Evolutionary conservation across 129 eudicot genomes (phyloP).

Genomic region (Flaveria bidentis): DNA sequence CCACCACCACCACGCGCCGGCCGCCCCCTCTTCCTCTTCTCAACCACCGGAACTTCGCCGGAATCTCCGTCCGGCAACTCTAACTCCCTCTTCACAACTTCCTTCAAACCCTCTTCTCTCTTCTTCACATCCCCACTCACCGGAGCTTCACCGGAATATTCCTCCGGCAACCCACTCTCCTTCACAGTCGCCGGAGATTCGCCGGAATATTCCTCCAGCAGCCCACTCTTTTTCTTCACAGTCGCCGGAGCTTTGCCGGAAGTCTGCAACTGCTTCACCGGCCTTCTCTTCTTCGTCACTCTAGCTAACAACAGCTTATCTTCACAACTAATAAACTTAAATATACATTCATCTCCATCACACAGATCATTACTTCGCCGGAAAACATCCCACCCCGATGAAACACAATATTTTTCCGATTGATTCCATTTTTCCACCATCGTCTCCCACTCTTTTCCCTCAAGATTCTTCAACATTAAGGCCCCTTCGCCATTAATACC

Average conservation of each 20-base stretch:
- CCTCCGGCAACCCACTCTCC: background rate
- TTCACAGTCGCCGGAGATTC: background rate
- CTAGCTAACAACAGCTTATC: slow-evolving; percentile 21
- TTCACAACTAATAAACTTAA: slow-evolving; percentile 23
- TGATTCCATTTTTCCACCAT: background rate
- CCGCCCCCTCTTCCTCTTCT: background rate
- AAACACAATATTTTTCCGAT: background rate
- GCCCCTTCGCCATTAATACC: slow-evolving; percentile 1
- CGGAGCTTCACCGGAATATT: background rate
- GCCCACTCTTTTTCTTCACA: background rate
- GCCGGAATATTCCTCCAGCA: background rate
- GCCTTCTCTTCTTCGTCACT: slow-evolving; percentile 16
- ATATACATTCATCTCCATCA: slow-evolving; percentile 31
- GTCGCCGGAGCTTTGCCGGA: background rate
- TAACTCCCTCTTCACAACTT: background rate
- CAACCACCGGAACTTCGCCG: background rate
- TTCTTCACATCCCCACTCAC: background rate
- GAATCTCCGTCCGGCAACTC: too few species aligned
- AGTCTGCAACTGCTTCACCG: too few species aligned
- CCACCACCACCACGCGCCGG: background rate
- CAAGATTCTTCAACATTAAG: slow-evolving; percentile 8
- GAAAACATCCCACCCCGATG: slow-evolving; percentile 17
- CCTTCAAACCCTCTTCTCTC: background rate
- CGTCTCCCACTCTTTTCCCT: slow-evolving; percentile 17
- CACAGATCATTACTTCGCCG: slow-evolving; percentile 19